phyloP scores from a whole-genome alignment of 1,284 basidiomycete genomes.

The Ceratorhiza oryzae-sativae region DNA sequence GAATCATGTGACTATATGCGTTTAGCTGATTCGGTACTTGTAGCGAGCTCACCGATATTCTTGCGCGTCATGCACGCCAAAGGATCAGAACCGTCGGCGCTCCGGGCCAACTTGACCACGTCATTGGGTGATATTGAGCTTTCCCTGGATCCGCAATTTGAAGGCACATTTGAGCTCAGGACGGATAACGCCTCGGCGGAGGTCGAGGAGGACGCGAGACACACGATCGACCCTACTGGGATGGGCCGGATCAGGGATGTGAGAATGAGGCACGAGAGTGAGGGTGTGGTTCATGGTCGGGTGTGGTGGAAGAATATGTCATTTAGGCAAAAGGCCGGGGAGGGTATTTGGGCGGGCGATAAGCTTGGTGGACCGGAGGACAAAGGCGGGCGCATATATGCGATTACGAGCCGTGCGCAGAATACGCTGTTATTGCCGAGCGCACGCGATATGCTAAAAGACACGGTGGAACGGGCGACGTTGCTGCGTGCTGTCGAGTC shows the following conservation, averaged over 20 bases:
- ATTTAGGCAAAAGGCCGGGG: constrained; percentile 20
- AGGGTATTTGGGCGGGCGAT: constrained; percentile 26
- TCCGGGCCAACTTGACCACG: constrained; percentile 25
- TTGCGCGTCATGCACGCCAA: constrained; percentile 33
- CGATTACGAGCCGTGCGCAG: constrained; percentile 8
- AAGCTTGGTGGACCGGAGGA: neutral
- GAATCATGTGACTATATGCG: constrained; percentile 26
- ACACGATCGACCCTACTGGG: constrained; percentile 18
- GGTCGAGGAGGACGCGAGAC: constrained; percentile 23
- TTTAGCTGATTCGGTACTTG: neutral
- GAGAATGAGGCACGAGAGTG: neutral
- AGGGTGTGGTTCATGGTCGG: constrained; percentile 2
- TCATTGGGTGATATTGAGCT: constrained; percentile 27
- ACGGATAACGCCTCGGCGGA: constrained; percentile 18
- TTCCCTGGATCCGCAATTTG: constrained; percentile 17
- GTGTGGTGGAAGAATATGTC: constrained; percentile 28
- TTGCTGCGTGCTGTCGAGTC: constrained; percentile 4
- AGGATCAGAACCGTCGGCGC: constrained; percentile 18
- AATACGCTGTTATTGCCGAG: constrained; percentile 30
- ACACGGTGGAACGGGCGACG: constrained; percentile 28
- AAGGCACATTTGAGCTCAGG: constrained; percentile 29
- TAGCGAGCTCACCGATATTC: constrained; percentile 38
- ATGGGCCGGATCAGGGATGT: constrained; percentile 20
- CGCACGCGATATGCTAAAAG: neutral
- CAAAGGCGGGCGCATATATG: neutral